Evolutionary conservation across 257 asterid genomes (phyloP), one percentile per base, ranked within the genome.

Genomic region (Verbena officinalis): DNA sequence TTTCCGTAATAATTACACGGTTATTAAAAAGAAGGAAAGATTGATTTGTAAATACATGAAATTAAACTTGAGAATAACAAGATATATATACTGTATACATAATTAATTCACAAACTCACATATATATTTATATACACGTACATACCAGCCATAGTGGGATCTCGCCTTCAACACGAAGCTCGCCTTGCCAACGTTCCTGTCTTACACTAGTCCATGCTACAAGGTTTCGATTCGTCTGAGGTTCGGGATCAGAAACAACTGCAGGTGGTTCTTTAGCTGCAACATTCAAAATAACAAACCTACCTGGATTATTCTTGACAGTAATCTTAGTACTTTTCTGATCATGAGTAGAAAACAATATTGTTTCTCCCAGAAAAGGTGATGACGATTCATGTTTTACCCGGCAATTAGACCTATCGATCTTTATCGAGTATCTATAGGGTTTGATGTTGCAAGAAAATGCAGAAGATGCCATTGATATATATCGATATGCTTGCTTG

Each of bases 111-210:
- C n/a, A n/a, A n/a, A n/a, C n/a, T n/a, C 33, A 36, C 11, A 36
- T 36, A 36, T 36, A 36, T 36, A 36, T 36, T 2, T 7, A 36
- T 7, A 36, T 7, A 36, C 11, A 36, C 11, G 8, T 7, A 59
- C 60, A 1, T 82, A 94, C 99, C 93, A 94, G 72, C 99, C 98
- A 94, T 0, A 62, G 67, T 3, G 99, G 99, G 49, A 94, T 88
- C 64, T 90, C 58, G 9, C 99, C 99, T 68, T 86, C 81, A 75
- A 94, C 96, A 27, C 62, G 52, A 57, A 94, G 98, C 73, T 88
- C 90, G 36, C 99, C 99, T 74, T 88, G 80, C 96, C 99, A 94
- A 45, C 83, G 69, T 67, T 94, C 98, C 17, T 86, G 99, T 69
- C 67, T 79, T 6, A 94, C 73, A 42, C 96, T 94, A 9, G 76